Base-by-base conservation (phyloP, 768 basidiomycete genomes). In the Rhizopogon vinicolor region DNA sequence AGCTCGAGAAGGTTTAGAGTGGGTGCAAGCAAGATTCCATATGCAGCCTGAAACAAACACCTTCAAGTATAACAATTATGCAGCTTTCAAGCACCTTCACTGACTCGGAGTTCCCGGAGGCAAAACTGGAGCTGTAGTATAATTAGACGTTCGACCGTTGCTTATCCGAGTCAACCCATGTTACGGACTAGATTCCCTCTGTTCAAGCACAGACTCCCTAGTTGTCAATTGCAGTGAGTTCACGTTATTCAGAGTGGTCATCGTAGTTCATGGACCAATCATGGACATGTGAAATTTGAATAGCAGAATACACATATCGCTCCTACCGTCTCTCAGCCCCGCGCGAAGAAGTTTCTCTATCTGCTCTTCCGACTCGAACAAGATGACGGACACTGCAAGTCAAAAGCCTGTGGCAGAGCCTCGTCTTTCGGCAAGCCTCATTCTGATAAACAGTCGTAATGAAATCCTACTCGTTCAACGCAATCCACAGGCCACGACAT, bases 391-490 rank as follows among this genome's bases (percentile, higher is more conserved):
- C 22, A 43, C 28, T 40, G 28, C 6, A 35, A 40, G 31, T 40
- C 52, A 3, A 46, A 48, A 10, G 25, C 22, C 44, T 50, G 25
- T 4, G 9, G 50, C 55, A 16, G 25, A 51, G 25, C 86, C 83
- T 37, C 78, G 85, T 5, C 82, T 75, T 3, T 90, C 88, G 46
- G 85, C 87, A 0, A 88, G 85, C 62, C 68, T 88, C 44, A 74
- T 89, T 42, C 70, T 89, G 9, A 72, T 89, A 16, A 89, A 89
- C 63, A 65, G 74, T 39, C 76, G 75, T 25, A 88, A 89, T 65
- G 86, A 89, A 63, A 71, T 89, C 3, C 71, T 90, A 33, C 73
- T 90, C 16, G 87, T 90, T 3, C 86, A 87, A 37, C 73, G 88
- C 39, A 87, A 87, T 57, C 86, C 82, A 0, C 75, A 81, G 55